Evolutionary conservation across 305 asterid species (phyloP).

Genomic region (Plantago coronopus): DNA sequence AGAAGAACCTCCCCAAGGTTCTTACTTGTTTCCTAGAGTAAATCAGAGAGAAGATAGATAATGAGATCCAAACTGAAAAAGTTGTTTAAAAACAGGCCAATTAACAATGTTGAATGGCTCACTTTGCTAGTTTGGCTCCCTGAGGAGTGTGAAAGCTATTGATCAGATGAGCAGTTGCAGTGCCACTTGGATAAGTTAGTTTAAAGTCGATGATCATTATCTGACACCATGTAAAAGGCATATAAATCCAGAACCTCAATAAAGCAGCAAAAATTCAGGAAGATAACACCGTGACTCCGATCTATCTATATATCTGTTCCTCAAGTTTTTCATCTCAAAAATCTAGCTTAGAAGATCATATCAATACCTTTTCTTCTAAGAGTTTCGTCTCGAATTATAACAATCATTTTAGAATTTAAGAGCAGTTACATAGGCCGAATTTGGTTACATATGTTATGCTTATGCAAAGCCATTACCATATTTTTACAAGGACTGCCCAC

Average conservation of each 20-base stretch:
- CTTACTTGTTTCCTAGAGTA: conserved; percentile 73
- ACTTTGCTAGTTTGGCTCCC: conserved; percentile 95
- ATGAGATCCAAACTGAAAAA: conserved; percentile 11
- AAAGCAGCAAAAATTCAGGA: conserved; percentile 2
- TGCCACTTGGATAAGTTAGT: conserved; percentile 88
- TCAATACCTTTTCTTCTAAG: too few species aligned
- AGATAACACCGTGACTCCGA: background rate
- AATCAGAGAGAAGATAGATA: conserved; percentile 12
- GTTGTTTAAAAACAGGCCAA: background rate
- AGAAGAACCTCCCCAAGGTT: conserved; percentile 74
- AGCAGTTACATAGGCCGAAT: background rate
- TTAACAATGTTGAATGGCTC: conserved; percentile 19
- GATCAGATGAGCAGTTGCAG: conserved; percentile 92
- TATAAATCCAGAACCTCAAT: conserved; percentile 14
- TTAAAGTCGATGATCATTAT: conserved; percentile 87
- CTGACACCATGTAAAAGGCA: conserved; percentile 35
- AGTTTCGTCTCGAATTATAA: background rate
- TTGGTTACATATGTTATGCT: background rate
- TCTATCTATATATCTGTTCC: background rate
- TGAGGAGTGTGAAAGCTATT: conserved; percentile 94
- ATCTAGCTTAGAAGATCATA: background rate
- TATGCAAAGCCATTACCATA: background rate
- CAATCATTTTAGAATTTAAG: background rate
- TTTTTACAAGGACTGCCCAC: background rate
- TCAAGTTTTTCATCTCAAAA: background rate